Evolutionary conservation across 163 green algal genomes (phyloP).

Genomic region (Coccomyxa subellipsoidea): DNA sequence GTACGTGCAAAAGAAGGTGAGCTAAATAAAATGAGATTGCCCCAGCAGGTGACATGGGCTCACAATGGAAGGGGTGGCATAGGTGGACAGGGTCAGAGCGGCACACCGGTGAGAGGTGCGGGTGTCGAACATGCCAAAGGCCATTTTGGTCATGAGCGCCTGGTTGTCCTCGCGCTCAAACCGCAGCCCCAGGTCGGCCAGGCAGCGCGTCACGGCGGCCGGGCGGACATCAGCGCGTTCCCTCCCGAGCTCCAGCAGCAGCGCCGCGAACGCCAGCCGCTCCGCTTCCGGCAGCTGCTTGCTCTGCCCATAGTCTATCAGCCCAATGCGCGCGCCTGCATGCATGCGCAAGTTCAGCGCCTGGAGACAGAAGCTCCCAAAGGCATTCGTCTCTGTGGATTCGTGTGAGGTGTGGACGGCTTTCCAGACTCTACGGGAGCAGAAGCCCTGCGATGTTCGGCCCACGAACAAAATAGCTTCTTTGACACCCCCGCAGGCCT

Average conservation of each 20-base stretch:
- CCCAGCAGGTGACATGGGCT: not conserved
- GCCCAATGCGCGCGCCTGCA: slow-evolving; percentile 60
- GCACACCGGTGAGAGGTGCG: slow-evolving; percentile 8
- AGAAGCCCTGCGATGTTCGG: too few species aligned
- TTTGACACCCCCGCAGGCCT: too few species aligned
- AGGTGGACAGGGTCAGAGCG: too few species aligned
- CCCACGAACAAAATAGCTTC: too few species aligned
- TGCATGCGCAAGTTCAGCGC: not conserved
- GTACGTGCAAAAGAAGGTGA: not conserved
- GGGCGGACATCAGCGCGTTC: not conserved
- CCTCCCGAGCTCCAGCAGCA: slow-evolving; percentile 65
- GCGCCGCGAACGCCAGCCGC: slow-evolving; percentile 60
- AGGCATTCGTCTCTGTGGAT: too few species aligned
- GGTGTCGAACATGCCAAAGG: slow-evolving; percentile 91
- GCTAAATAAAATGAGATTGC: not conserved
- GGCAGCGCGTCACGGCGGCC: slow-evolving; percentile 5
- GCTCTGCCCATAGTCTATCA: slow-evolving; percentile 90
- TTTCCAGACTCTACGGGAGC: too few species aligned
- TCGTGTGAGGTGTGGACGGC: too few species aligned
- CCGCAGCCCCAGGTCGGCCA: slow-evolving; percentile 56
- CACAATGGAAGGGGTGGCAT: not conserved
- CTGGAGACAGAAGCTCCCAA: too few species aligned
- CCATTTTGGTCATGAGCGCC: slow-evolving; percentile 62
- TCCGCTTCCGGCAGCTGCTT: slow-evolving; percentile 79
- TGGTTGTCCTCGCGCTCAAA: slow-evolving; percentile 46